Percentiles rank a stretch among this genome's conserved stretches.
These are phyloP conservation scores for Zygosaccharomyces gambellarensis DNA, from an alignment of 805 yeast species.

Conservation along the genomic window DNA sequence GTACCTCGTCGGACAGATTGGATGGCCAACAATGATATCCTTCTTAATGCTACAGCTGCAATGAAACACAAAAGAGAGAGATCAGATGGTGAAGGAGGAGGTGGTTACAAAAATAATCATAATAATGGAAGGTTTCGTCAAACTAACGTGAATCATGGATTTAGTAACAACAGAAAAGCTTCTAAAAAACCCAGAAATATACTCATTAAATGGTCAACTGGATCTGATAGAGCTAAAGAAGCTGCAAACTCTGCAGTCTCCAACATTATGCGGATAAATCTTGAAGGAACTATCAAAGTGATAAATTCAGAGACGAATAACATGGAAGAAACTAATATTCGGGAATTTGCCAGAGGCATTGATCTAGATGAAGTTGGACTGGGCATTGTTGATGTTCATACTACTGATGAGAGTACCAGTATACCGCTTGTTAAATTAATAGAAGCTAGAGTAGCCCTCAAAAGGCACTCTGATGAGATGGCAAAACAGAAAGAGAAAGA, in stretches of 20 bases:
- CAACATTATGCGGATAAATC: constrained; percentile 22
- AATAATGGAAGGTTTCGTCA: background rate
- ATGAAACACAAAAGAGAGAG: constrained; percentile 10
- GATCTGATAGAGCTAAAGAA: constrained; percentile 28
- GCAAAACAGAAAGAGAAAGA: constrained; percentile 27
- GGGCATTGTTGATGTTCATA: constrained; percentile 23
- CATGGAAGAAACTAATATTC: constrained; percentile 21
- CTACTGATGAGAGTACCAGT: constrained; percentile 11
- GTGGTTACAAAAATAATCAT: background rate
- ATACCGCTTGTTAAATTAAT: constrained; percentile 30
- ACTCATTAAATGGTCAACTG: constrained; percentile 27
- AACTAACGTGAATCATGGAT: background rate
- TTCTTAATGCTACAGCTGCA: constrained; percentile 16
- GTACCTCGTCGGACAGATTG: constrained; percentile 6
- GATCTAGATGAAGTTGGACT: constrained; percentile 26
- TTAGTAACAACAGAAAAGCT: background rate
- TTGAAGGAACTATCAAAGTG: constrained; percentile 23
- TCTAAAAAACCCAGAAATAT: constrained; percentile 8
- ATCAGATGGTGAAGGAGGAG: background rate
- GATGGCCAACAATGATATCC: constrained; percentile 17
- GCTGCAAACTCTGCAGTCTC: constrained; percentile 25
- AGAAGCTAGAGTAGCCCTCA: constrained; percentile 24
- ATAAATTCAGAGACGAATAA: constrained; percentile 21
- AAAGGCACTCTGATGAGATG: constrained; percentile 27
- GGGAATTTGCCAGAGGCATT: constrained; percentile 24